A percentile compares a stretch with the other conserved stretches of the same genome.
These are phyloP conservation scores for Ustilago crameri DNA, from an alignment of 1,284 basidiomycete genomes.

Conservation along the genomic window DNA sequence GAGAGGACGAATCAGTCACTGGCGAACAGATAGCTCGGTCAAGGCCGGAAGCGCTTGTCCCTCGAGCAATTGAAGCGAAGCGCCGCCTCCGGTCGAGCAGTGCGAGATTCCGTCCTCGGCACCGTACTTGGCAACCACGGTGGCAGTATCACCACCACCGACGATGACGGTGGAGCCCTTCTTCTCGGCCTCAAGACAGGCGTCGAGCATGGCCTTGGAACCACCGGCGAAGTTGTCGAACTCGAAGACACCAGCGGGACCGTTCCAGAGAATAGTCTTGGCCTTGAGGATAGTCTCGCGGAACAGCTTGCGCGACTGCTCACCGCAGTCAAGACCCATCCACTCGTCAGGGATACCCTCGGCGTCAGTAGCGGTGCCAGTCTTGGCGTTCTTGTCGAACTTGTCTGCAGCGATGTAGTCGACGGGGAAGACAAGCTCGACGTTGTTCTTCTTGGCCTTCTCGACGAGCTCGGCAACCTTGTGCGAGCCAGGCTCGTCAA, in stretches of 20 bases:
- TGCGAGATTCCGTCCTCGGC: constrained; percentile 89
- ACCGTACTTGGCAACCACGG: constrained; percentile 72
- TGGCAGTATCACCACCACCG: constrained; percentile 68
- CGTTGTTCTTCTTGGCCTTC: constrained; percentile 92
- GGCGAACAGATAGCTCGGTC: not conserved
- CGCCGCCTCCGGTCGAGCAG: constrained; percentile 96
- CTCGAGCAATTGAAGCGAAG: constrained; percentile 74
- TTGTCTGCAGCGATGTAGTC: constrained; percentile 95
- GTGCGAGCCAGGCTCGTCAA: constrained; percentile 87
- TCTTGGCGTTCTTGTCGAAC: constrained; percentile 90
- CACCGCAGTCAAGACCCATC: constrained; percentile 82
- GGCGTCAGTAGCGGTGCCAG: constrained; percentile 79
- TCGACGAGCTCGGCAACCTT: constrained; percentile 86
- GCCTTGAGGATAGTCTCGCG: constrained; percentile 82
- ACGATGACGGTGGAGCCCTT: constrained; percentile 92
- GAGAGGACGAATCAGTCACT: too few species aligned
- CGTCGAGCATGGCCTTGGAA: constrained; percentile 85
- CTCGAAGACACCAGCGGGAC: constrained; percentile 95
- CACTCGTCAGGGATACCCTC: constrained; percentile 91
- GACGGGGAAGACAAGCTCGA: constrained; percentile 94
- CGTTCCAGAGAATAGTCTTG: constrained; percentile 99
- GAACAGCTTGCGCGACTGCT: constrained; percentile 83
- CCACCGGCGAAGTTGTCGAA: constrained; percentile 90
- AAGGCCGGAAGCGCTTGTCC: constrained; percentile 77
- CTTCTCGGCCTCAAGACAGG: constrained; percentile 85